Evolutionary conservation across 1,139 yeast species (phyloP), one percentile per base, ranked within the genome.

Genomic region (Eremothecium sinecaudum): DNA sequence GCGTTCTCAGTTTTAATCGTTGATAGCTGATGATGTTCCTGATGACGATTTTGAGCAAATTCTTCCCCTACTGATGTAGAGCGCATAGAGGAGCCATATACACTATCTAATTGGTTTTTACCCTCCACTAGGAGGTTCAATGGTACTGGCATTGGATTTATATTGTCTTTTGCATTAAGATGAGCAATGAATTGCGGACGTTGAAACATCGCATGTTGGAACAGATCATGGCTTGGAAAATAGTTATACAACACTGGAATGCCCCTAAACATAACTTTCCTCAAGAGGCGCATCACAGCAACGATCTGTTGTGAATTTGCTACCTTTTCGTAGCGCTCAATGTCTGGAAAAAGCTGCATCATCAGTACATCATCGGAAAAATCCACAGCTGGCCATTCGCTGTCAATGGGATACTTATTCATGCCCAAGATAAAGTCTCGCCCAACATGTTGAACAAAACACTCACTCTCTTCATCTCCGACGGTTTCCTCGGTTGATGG

Each of bases 171-270:
- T 18, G 23, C 25, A 7, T 28, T 31, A 2, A 34, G 3, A 19
- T 20, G 26, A 11, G 34, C 37, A 17, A 34, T 19, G 20, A 50
- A 42, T 30, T 49, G 56, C 1, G 51, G 28, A 17, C 43, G 41
- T 23, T 47, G 42, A 30, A 53, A 48, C 2, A 48, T 24, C 4
- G 45, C 41, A 30, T 48, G 44, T 27, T 42, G 40, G 36, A 55
- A 51, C 4, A 55, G 37, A 23, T 52, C 57, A 35, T 53, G 56
- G 21, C 45, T 37, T 1, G 59, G 59, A 38, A 52, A 55, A 23
- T 44, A 33, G 20, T 46, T 43, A 33, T 39, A 45, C 7, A 55
- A 39, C 30, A 50, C 37, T 3, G 60, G 60, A 28, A 55, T 35
- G 32, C 45, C 47, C 18, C 34, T 18, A n/a, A 55, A 41, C 3